Evolutionary conservation across 1,284 basidiomycete species (phyloP), one percentile per base, ranked within the genome.

Genomic region (Amylostereum areolatum): DNA sequence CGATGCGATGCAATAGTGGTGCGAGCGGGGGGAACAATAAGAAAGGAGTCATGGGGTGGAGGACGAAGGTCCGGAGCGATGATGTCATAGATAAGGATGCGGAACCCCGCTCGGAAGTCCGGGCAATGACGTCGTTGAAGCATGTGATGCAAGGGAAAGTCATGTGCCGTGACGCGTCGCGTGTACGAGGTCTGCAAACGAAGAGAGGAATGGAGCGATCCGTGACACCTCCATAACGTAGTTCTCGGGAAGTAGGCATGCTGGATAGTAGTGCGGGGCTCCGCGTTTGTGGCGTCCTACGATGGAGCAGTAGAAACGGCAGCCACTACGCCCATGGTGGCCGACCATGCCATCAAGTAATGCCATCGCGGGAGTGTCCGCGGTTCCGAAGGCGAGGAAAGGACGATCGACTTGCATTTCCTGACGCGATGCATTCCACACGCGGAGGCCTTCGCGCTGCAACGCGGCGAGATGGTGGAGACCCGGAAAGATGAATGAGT

Each of bases 401-500:
- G 48, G 51, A 6, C 18, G 41, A 18, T 27, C 28, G 7, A 10
- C 11, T 8, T 36, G 7, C 3, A 29, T 7, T 10, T 3, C 25
- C 18, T 46, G 24, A 4, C 32, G 5, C 5, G 24, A 24, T 5
- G 40, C 53, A 33, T 54, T 45, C 42, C 47, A 54, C n/a, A 49
- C 18, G 8, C 18, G n/a, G 6, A 54, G 30, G 2, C 48, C 48
- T 18, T 50, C 48, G 4, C n/a, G 12, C 29, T 37, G 29, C 3
- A 50, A 31, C 11, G 43, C 48, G 1, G 36, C 29, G 10, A 46
- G 11, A 34, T 50, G 48, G 12, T 40, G 34, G 2, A 57, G 24
- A 3, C 50, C 50, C 4, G 55, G 55, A 29, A 48, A 55, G 1
- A 56, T n/a, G 44, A 52, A 54, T 0, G 56, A 56, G 11, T 57